phyloP scores from a whole-genome alignment of 805 yeast genomes.

The Cyberlindnera petersonii region DNA sequence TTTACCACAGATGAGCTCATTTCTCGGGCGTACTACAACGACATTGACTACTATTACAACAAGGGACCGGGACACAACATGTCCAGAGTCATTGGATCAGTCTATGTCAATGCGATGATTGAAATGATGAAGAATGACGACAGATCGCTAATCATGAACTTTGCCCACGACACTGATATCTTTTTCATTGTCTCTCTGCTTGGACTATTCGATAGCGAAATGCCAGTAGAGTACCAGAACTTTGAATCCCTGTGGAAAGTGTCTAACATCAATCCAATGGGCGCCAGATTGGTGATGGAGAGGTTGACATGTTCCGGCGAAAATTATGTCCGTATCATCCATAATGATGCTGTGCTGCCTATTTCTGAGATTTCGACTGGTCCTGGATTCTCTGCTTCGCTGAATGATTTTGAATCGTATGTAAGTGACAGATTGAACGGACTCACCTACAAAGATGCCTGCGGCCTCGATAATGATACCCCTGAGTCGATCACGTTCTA shows the following conservation, averaged over 20 bases:
- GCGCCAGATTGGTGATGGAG: slow-evolving; percentile 44
- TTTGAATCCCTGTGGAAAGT: slow-evolving; percentile 44
- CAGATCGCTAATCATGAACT: slow-evolving; percentile 40
- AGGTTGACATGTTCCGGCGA: slow-evolving; percentile 35
- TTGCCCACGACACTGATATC: slow-evolving; percentile 56
- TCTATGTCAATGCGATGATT: slow-evolving; percentile 45
- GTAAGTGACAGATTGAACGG: slow-evolving; percentile 16
- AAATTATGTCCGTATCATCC: slow-evolving; percentile 38
- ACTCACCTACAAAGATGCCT: slow-evolving; percentile 14
- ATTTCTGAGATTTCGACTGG: slow-evolving; percentile 39
- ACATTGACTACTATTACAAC: slow-evolving; percentile 41
- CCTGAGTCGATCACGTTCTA: slow-evolving; percentile 28
- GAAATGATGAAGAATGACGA: slow-evolving; percentile 38
- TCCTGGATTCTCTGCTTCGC: slow-evolving; percentile 43
- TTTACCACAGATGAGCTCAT: slow-evolving; percentile 50
- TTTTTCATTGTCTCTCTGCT: slow-evolving; percentile 46
- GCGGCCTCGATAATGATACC: slow-evolving; percentile 12
- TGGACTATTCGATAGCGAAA: slow-evolving; percentile 37
- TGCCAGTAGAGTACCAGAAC: slow-evolving; percentile 38
- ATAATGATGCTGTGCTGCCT: slow-evolving; percentile 50
- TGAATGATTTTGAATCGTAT: slow-evolving; percentile 25
- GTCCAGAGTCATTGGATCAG: slow-evolving; percentile 38
- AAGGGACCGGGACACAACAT: slow-evolving; percentile 46
- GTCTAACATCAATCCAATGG: slow-evolving; percentile 51
- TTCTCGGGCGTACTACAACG: slow-evolving; percentile 38